Conservation (phyloP, 768 basidiomycete genomes). For the Boletellus ananas region DNA sequence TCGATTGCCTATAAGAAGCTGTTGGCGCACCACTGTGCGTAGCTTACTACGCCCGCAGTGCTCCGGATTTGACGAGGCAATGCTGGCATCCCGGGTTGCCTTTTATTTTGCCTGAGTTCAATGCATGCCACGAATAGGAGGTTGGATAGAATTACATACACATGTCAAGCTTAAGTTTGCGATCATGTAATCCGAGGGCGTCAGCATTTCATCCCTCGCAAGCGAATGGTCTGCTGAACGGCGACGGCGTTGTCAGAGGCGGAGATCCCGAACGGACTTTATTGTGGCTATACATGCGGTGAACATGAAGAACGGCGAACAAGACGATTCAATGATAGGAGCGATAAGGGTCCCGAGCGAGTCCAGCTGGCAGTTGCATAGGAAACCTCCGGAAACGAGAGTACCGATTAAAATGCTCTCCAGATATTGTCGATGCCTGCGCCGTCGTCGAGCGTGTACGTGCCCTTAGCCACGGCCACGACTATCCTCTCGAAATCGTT, state of each 20-base stretch:
- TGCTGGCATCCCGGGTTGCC: conserved; percentile 8
- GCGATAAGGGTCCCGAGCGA: conserved; percentile 2
- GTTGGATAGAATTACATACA: conserved; percentile 20
- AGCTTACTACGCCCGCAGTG: background rate
- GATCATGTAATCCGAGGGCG: conserved; percentile 3
- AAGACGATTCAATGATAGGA: background rate
- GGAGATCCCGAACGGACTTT: conserved; percentile 6
- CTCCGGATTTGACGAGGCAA: too few species aligned
- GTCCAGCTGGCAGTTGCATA: background rate
- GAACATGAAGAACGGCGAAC: conserved; percentile 14
- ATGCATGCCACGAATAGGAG: conserved; percentile 1
- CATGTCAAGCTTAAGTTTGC: conserved; percentile 23
- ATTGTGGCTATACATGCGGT: conserved; percentile 19
- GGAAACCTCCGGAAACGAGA: conserved; percentile 6
- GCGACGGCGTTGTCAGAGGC: background rate
- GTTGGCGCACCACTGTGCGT: background rate
- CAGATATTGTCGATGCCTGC: conserved; percentile 24
- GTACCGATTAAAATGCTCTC: conserved; percentile 31
- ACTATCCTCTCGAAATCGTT: conserved; percentile 58
- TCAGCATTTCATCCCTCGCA: background rate
- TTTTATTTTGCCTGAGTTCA: conserved; percentile 17
- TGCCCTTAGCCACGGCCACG: conserved; percentile 33
- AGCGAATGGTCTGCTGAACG: background rate
- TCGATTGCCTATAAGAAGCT: conserved; percentile 1
- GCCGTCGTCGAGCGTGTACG: conserved; percentile 27